Conservation (phyloP, 2,329 filamentous ascomycete genomes). For the Alternaria sp. region DNA sequence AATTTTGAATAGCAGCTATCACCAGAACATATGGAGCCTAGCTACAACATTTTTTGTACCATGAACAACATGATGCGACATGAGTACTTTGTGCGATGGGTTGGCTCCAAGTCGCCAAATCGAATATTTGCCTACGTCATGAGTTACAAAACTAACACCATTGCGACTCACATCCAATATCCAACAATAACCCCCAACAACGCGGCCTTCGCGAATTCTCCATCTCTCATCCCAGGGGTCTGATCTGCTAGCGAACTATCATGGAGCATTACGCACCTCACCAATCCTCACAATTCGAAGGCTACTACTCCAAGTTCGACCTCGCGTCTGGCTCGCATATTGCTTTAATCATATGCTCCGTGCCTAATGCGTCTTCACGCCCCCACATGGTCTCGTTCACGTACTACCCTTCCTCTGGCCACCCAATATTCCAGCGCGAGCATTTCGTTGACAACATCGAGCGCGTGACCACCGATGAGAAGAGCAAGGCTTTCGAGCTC, state of each 20-base stretch:
- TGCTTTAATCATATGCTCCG: conserved; percentile 58
- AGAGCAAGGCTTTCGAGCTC: conserved; percentile 53
- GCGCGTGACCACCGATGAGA: conserved; percentile 38
- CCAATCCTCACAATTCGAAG: conserved; percentile 56
- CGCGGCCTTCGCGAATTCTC: background rate
- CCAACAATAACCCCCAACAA: background rate
- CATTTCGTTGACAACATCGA: conserved; percentile 55
- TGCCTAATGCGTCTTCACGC: conserved; percentile 52
- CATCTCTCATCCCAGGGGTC: background rate
- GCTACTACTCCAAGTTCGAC: conserved; percentile 61
- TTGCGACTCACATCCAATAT: background rate
- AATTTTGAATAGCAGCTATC: background rate
- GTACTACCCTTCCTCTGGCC: conserved; percentile 53
- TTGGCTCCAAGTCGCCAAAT: background rate
- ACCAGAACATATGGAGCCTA: background rate
- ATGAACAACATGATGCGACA: background rate
- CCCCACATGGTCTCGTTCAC: conserved; percentile 61
- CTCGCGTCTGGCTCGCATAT: conserved; percentile 58
- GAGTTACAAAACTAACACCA: conserved; percentile 12
- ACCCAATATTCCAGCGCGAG: conserved; percentile 53
- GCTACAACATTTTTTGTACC: background rate
- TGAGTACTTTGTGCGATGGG: background rate
- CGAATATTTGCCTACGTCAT: conserved; percentile 31
- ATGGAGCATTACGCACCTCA: conserved; percentile 59
- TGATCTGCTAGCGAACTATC: background rate